These are phyloP conservation scores for Ganoderma multipileum DNA, from an alignment of 1,284 basidiomycete genomes.

Conservation along the genomic window DNA sequence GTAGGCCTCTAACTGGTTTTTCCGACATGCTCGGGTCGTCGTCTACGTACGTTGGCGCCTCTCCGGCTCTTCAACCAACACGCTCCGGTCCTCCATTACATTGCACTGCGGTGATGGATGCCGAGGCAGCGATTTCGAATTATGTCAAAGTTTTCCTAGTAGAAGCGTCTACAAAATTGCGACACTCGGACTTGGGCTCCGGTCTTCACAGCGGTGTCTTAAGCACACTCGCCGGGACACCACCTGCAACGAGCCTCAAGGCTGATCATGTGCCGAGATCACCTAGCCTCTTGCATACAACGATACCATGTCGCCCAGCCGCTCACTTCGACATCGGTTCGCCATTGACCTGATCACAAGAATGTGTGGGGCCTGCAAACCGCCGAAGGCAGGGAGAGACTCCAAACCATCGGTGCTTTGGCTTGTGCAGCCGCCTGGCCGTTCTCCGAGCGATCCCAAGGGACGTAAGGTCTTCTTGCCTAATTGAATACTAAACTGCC, in stretches of 20 bases:
- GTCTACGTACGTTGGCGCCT: neutral
- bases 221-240: neutral
- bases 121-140: neutral
- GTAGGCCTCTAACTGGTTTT: neutral
- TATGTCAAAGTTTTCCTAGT: neutral
- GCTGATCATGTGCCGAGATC: neutral
- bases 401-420: neutral
- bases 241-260: neutral
- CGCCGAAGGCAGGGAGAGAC: neutral
- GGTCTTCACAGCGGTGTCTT: neutral
- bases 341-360: neutral
- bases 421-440: constrained; percentile 5
- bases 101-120: neutral
- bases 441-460: constrained; percentile 23
- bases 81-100: neutral
- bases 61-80: neutral
- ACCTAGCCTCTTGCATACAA: neutral
- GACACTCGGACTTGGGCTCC: neutral
- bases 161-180: neutral
- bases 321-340: neutral
- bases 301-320: neutral
- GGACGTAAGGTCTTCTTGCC: constrained; percentile 12
- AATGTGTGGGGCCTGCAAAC: neutral
- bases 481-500: constrained; percentile 11
- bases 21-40: neutral